Percentiles rank a stretch among this genome's conserved stretches.
Evolutionary conservation across 805 yeast genomes (phyloP).

Genomic region (Wickerhamomyces bisporus): DNA sequence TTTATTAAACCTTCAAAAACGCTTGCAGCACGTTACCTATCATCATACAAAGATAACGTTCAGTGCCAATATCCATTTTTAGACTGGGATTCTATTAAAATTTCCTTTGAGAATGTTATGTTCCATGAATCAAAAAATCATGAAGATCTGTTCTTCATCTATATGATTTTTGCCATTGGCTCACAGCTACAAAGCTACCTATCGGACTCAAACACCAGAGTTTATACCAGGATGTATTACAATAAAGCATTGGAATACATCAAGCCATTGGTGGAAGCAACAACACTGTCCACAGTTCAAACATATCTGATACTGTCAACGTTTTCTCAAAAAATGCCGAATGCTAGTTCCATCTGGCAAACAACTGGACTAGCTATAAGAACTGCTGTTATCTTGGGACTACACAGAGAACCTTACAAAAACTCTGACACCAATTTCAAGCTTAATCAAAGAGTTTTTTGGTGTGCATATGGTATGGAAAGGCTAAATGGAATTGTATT

Average conservation of each 20-base stretch:
- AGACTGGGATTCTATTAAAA: slow-evolving; percentile 25
- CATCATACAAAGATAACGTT: slow-evolving; percentile 25
- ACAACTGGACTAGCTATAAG: slow-evolving; percentile 28
- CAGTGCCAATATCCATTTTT: slow-evolving; percentile 33
- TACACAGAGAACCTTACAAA: slow-evolving; percentile 26
- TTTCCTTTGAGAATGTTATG: slow-evolving; percentile 20
- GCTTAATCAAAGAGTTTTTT: slow-evolving; percentile 26
- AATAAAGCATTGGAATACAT: slow-evolving; percentile 26
- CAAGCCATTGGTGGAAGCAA: slow-evolving; percentile 18
- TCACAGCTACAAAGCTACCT: too few species aligned
- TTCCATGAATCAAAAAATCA: slow-evolving; percentile 13
- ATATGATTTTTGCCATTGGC: slow-evolving; percentile 30
- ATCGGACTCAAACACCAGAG: slow-evolving; percentile 20
- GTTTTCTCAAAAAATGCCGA: slow-evolving; percentile 31
- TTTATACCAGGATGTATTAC: slow-evolving; percentile 27
- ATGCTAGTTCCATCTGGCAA: slow-evolving; percentile 30
- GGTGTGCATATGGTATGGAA: slow-evolving; percentile 34
- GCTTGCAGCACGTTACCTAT: slow-evolving; percentile 14
- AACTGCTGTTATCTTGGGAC: slow-evolving; percentile 27
- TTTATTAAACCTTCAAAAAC: slow-evolving; percentile 19
- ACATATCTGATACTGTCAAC: slow-evolving; percentile 27
- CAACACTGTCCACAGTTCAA: slow-evolving; percentile 27
- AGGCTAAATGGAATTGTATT: slow-evolving; percentile 29
- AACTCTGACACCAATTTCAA: slow-evolving; percentile 14
- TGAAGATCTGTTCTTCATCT: slow-evolving; percentile 23